phyloP scores from a whole-genome alignment of 306 rosid genomes.

The Oxytropis ochrocephala region DNA sequence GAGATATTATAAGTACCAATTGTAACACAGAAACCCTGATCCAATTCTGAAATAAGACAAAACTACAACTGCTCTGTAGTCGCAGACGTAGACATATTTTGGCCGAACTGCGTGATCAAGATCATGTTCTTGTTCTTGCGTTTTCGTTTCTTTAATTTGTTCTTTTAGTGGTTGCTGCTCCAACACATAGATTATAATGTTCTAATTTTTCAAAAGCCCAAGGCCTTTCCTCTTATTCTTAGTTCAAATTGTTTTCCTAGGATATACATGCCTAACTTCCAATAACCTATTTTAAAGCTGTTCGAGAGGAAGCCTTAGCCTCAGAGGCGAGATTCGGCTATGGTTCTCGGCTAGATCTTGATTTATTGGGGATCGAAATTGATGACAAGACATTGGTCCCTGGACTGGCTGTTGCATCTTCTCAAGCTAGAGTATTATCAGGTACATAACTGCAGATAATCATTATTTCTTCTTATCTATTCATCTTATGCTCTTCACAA shows the following conservation, averaged over 20 bases:
- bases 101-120: too few species aligned
- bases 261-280: conserved; percentile 5
- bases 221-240: background rate
- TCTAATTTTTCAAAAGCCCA: background rate
- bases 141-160: too few species aligned
- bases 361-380: conserved; percentile 78
- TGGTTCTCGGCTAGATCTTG: conserved; percentile 90
- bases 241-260: background rate
- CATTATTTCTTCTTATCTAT: conserved; percentile 5
- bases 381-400: conserved; percentile 85
- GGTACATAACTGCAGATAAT: conserved; percentile 32
- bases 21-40: too few species aligned
- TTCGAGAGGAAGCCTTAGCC: conserved; percentile 64
- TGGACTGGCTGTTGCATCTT: conserved; percentile 80
- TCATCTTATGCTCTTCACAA: background rate
- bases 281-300: conserved; percentile 47
- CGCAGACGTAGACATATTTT: too few species aligned
- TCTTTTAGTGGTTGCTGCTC: too few species aligned
- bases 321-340: conserved; percentile 41
- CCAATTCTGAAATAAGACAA: too few species aligned
- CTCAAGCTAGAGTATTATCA: conserved; percentile 75
- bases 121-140: too few species aligned
- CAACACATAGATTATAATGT: background rate
- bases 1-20: too few species aligned
- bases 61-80: too few species aligned